Evolutionary conservation across 176 grass and related monocot species (phyloP).

Genomic region (Musa beccarii): DNA sequence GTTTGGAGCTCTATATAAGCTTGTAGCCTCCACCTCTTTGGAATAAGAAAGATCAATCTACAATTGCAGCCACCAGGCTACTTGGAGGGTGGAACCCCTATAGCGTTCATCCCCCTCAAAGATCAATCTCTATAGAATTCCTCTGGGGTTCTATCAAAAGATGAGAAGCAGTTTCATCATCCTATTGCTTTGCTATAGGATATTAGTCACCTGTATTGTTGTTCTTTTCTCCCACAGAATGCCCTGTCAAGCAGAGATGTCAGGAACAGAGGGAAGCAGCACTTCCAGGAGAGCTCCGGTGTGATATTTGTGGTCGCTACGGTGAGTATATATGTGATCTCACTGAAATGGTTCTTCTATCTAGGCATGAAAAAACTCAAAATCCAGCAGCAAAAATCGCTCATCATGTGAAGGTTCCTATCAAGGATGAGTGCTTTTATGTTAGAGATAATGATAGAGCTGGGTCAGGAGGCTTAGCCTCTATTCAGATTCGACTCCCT

Average conservation of each 20-base stretch:
- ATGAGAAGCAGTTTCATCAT: too few species aligned
- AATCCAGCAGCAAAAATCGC: constrained; percentile 25
- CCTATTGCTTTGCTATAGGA: too few species aligned
- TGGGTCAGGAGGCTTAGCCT: constrained; percentile 27
- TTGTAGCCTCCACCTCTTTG: too few species aligned
- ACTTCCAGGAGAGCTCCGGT: constrained; percentile 60
- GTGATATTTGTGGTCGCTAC: constrained; percentile 64
- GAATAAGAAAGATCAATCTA: too few species aligned
- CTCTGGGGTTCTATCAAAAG: too few species aligned
- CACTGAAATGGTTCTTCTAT: constrained; percentile 59
- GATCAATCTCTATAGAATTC: too few species aligned
- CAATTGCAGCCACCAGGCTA: too few species aligned
- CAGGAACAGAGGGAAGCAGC: constrained; percentile 68
- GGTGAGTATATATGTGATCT: constrained; percentile 88
- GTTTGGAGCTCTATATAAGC: too few species aligned
- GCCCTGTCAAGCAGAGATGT: constrained; percentile 51
- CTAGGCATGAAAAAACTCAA: constrained; percentile 28
- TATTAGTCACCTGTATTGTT: too few species aligned
- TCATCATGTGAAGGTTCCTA: constrained; percentile 44
- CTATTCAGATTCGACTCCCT: constrained; percentile 35
- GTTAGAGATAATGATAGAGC: constrained; percentile 42
- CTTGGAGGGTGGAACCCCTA: too few species aligned
- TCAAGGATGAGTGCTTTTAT: constrained; percentile 64
- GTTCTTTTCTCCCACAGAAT: constrained; percentile 26
- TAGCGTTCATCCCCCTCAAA: too few species aligned